A percentile compares a stretch with the other conserved stretches of the same genome.
These are phyloP conservation scores for Castanea crenata DNA, from an alignment of 306 rosid species.

Conservation along the genomic window DNA sequence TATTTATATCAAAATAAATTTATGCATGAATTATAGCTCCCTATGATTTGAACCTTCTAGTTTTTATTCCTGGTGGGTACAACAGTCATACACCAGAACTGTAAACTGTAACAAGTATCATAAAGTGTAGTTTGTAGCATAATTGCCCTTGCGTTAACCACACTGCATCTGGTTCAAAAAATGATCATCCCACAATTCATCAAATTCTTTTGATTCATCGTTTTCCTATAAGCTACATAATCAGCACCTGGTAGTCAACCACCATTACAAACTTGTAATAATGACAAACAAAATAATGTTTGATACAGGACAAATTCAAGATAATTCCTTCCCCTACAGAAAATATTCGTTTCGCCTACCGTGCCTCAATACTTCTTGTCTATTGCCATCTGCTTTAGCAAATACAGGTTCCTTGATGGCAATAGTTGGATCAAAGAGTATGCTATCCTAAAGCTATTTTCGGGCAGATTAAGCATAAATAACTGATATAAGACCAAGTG, in stretches of 20 bases:
- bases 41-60: not conserved
- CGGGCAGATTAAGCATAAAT: too few relatives aligned
- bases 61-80: too few relatives aligned
- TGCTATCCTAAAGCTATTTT: too few relatives aligned
- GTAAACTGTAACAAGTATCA: not conserved
- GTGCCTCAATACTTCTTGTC: not conserved
- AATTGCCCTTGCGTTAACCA: not conserved
- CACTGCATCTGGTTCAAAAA: not conserved
- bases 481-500: too few relatives aligned
- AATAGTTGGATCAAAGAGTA: not conserved
- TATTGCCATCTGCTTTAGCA: not conserved
- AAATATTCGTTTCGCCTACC: not conserved
- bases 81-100: not conserved
- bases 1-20: not conserved
- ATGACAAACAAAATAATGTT: not conserved
- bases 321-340: not conserved
- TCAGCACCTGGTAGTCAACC: not conserved
- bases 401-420: not conserved
- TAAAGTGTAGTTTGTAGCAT: not conserved
- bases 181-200: not conserved
- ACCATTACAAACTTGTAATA: not conserved
- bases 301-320: not conserved
- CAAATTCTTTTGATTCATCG: not conserved
- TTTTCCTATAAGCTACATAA: not conserved
- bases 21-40: not conserved